Evolutionary conservation across 495 filamentous ascomycete genomes (phyloP).

Genomic region (Hypoxylon crocopeplum): DNA sequence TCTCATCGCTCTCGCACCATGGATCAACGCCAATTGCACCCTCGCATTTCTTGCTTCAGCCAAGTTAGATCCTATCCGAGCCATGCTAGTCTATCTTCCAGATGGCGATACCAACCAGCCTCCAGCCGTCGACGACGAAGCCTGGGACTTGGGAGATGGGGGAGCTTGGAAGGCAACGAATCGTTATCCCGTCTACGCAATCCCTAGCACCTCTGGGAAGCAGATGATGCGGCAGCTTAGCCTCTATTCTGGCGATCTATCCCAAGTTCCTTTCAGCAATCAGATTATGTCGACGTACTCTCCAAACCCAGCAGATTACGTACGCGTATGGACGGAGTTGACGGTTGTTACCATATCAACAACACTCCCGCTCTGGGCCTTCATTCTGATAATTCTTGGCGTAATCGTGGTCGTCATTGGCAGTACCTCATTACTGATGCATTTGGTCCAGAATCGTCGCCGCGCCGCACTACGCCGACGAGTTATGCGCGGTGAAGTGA

Average conservation of each 20-base stretch:
- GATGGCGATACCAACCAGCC: conserved; percentile 63
- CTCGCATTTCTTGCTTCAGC: conserved; percentile 71
- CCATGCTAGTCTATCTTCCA: conserved; percentile 79
- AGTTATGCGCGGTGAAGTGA: conserved; percentile 75
- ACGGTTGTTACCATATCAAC: conserved; percentile 43
- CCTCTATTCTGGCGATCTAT: conserved; percentile 75
- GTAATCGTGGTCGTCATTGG: conserved; percentile 71
- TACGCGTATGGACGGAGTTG: conserved; percentile 58
- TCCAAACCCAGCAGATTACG: conserved; percentile 66
- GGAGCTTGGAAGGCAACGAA: conserved; percentile 68
- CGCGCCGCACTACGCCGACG: conserved; percentile 69
- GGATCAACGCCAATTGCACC: conserved; percentile 75
- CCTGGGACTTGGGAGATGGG: conserved; percentile 72
- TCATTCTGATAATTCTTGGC: conserved; percentile 79
- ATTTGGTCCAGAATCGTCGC: conserved; percentile 71
- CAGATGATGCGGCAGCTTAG: conserved; percentile 74
- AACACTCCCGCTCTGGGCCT: conserved; percentile 76
- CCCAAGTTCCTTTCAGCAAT: conserved; percentile 62
- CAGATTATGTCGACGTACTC: conserved; percentile 66
- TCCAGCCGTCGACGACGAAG: conserved; percentile 60
- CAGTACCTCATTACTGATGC: conserved; percentile 73
- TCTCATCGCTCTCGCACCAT: conserved; percentile 85
- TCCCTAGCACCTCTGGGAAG: conserved; percentile 69
- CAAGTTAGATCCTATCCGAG: conserved; percentile 59
- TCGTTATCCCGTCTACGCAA: conserved; percentile 82